Evolutionary conservation across 768 basidiomycete species (phyloP), one percentile per base, ranked within the genome.

Genomic region (Rhizopogon salebrosus): DNA sequence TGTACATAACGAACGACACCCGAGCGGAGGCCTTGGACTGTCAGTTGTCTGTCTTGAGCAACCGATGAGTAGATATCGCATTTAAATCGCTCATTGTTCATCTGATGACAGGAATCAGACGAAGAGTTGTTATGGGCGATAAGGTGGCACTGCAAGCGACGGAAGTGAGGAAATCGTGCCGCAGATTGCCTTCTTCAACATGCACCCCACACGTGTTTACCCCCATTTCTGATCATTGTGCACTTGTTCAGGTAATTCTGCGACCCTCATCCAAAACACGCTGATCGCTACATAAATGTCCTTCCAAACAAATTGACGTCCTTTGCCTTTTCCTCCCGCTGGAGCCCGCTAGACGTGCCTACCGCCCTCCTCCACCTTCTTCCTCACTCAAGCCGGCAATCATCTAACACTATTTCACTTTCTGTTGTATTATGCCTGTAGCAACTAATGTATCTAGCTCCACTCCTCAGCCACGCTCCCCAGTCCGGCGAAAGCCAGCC

Each of bases 401-500:
- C 49, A 26, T 43, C 42, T 52, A 60, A 58, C 20, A 41, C 56
- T 55, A 51, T 60, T 54, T 38, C 22, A 22, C 20, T 20, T 22
- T 31, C 34, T 46, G 45, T 46, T 66, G 56, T 64, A 66, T 54
- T 48, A 68, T 68, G 67, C 66, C 67, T 58, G 57, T 61, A 52
- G 57, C 60, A 37, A 48, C 66, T 55, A 59, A 51, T 37, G 68
- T 66, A 49, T 48, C 65, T 7, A 48, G 35, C 5, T 49, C 66
- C 49, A 16, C 43, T 37, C 42, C 48, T 48, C 67, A 69, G 49
- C 22, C 60, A 3, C 67, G 67, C 2, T 34, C 45, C 45, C 31
- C 34, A 31, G 54, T 70, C 20, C 62, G 67, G 43, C 80, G 85
- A 51, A 85, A 85, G 60, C 83, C 80, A 5, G 70, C 81, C 3